phyloP scores from a whole-genome alignment of 2,329 filamentous ascomycete genomes.

The Aspergillus sp. region DNA sequence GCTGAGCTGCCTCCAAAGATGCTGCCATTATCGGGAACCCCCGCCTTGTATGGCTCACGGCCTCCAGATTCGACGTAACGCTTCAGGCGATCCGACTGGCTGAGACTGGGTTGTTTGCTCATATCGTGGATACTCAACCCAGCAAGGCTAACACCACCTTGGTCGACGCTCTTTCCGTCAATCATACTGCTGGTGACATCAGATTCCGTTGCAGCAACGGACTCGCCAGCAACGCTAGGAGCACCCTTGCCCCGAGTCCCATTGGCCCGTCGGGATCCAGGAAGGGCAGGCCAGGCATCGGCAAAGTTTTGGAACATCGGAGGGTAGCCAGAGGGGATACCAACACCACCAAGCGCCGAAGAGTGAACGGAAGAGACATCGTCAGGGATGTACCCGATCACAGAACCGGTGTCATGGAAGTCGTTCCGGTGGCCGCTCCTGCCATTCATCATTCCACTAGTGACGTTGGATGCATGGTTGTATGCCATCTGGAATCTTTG shows the following conservation, averaged over 20 bases:
- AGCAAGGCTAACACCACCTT: slow-evolving; percentile 84
- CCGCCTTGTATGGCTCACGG: slow-evolving; percentile 55
- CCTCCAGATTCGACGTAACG: slow-evolving; percentile 87
- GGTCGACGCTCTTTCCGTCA: slow-evolving; percentile 66
- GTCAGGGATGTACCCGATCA: slow-evolving; percentile 93
- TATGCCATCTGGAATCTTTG: slow-evolving; percentile 83
- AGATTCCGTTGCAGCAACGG: slow-evolving; percentile 85
- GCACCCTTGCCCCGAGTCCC: slow-evolving; percentile 66
- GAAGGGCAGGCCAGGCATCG: slow-evolving; percentile 83
- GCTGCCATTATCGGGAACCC: slow-evolving; percentile 57
- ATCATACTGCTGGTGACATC: slow-evolving; percentile 78
- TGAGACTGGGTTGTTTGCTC: slow-evolving; percentile 70
- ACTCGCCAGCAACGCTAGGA: slow-evolving; percentile 84
- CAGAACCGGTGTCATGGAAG: slow-evolving; percentile 75
- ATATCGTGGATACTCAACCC: slow-evolving; percentile 73
- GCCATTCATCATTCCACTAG: slow-evolving; percentile 51
- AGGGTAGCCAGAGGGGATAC: slow-evolving; percentile 79
- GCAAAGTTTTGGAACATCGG: slow-evolving; percentile 95
- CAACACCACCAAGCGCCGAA: slow-evolving; percentile 80
- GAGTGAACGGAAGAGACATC: slow-evolving; percentile 96
- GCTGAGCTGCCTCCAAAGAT: slow-evolving; percentile 62
- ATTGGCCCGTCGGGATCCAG: slow-evolving; percentile 62
- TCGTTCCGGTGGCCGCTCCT: slow-evolving; percentile 51
- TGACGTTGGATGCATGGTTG: slow-evolving; percentile 62
- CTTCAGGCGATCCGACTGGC: slow-evolving; percentile 86